A percentile compares a stretch with the other conserved stretches of the same genome.
Conservation (phyloP, 2,329 filamentous ascomycete species). For the Leptographium radiaticola region DNA sequence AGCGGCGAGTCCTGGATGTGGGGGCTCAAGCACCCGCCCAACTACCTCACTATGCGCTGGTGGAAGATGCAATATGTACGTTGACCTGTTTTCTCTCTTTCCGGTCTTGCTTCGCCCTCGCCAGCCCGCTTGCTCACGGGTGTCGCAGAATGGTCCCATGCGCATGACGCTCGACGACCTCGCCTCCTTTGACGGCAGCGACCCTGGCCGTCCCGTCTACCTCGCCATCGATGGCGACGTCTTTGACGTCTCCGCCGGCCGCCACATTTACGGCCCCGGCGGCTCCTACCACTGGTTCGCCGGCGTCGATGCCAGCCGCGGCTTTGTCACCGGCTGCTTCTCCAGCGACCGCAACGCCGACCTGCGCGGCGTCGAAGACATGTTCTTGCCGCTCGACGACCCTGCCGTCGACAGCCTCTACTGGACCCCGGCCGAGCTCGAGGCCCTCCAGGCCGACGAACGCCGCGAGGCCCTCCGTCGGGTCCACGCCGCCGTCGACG, state of each 20-base stretch:
- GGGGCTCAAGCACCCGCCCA: conserved; percentile 46
- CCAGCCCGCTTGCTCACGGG: conserved; percentile 5
- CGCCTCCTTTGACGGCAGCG: conserved; percentile 60
- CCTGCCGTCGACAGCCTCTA: conserved; percentile 47
- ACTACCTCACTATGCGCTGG: conserved; percentile 45
- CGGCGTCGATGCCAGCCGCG: conserved; percentile 73
- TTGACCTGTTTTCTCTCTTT: conserved; percentile 5
- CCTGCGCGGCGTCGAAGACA: conserved; percentile 73
- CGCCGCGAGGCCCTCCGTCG: conserved; percentile 47
- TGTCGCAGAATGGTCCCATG: conserved; percentile 37
- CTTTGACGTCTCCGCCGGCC: conserved; percentile 65
- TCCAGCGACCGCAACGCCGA: conserved; percentile 72
- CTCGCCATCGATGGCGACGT: conserved; percentile 80
- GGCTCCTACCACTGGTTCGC: conserved; percentile 81
- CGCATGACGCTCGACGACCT: conserved; percentile 67
- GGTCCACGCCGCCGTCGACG: conserved; percentile 54
- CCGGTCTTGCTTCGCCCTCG: background rate
- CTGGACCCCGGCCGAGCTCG: conserved; percentile 41
- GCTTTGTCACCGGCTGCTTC: conserved; percentile 91
- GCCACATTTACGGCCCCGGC: conserved; percentile 64
- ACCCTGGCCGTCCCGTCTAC: conserved; percentile 68
- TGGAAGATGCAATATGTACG: conserved; percentile 51
- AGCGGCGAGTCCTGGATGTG: conserved; percentile 57
- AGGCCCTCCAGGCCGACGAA: conserved; percentile 47
- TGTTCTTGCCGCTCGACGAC: conserved; percentile 59